These are phyloP conservation scores for Thalassiosira profunda DNA, from an alignment of 108 stramenopile genomes.

Conservation along the genomic window DNA sequence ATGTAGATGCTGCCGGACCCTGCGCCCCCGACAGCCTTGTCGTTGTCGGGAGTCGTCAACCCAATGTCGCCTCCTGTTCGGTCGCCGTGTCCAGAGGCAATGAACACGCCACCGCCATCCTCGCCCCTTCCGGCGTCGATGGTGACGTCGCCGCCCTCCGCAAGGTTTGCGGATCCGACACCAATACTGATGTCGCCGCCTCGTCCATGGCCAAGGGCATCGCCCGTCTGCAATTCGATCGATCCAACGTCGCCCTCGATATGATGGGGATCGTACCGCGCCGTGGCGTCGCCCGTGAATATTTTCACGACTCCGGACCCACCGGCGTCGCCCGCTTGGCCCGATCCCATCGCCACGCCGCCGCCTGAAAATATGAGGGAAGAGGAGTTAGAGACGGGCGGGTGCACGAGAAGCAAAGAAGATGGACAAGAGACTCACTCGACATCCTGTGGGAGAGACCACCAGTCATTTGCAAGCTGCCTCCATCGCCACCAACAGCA, in stretches of 20 bases:
- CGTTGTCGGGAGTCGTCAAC: constrained; percentile 3
- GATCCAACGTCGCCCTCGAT: too few species aligned
- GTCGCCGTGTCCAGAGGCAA: constrained; percentile 4
- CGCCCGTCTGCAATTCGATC: constrained; percentile 11
- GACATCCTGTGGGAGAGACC: constrained; percentile 9
- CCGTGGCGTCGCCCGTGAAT: constrained; percentile 17
- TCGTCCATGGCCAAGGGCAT: constrained; percentile 7
- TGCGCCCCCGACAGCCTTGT: too few species aligned
- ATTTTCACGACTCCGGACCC: constrained; percentile 5
- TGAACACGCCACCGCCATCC: neutral
- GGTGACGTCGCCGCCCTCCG: neutral
- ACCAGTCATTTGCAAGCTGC: neutral
- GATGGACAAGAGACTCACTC: constrained; percentile 3
- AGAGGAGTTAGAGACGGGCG: neutral
- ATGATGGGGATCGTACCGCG: too few species aligned
- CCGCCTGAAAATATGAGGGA: neutral
- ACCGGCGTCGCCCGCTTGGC: constrained; percentile 1
- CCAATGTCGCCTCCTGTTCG: neutral
- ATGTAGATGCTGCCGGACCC: too few species aligned
- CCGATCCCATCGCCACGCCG: neutral
- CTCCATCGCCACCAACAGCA: constrained; percentile 13
- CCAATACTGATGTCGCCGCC: neutral
- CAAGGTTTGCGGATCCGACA: neutral
- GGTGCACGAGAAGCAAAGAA: neutral
- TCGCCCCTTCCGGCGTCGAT: neutral